Percentiles rank a stretch among this genome's conserved stretches.
phyloP scores from a whole-genome alignment of 352 stramenopile species.

The Phytopythium chamaehyphon region DNA sequence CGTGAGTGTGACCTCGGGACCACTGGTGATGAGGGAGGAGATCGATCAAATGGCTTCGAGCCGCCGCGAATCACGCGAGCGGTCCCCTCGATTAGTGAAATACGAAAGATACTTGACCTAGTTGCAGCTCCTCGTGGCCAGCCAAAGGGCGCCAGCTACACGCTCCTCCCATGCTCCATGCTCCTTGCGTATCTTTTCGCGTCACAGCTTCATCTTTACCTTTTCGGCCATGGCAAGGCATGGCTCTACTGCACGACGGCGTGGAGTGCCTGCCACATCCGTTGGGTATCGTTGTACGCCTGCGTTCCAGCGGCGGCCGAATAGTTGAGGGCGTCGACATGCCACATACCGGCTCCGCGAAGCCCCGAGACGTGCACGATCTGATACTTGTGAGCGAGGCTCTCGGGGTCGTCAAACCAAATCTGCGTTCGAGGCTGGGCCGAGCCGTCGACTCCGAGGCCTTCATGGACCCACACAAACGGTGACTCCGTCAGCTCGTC shows the following conservation, averaged over 20 bases:
- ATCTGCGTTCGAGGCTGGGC: slow-evolving; percentile 29
- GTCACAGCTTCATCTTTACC: no score
- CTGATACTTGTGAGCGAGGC: slow-evolving; percentile 50
- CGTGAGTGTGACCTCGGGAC: no score
- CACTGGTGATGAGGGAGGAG: no score
- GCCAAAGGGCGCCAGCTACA: no score
- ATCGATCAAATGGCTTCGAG: no score
- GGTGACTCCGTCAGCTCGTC: slow-evolving; percentile 51
- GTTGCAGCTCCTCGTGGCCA: no score
- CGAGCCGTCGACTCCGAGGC: slow-evolving; percentile 5
- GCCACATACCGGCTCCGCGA: slow-evolving; percentile 78
- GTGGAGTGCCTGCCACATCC: slow-evolving; percentile 57
- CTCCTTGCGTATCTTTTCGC: no score
- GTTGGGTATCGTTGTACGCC: slow-evolving; percentile 28
- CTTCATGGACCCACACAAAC: slow-evolving; percentile 29
- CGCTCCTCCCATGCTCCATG: no score
- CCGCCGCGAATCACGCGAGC: no score
- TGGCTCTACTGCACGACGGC: no score
- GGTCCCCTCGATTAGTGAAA: background rate
- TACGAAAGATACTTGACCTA: background rate
- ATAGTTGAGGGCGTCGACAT: slow-evolving; percentile 76
- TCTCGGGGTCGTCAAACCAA: slow-evolving; percentile 72
- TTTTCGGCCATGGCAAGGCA: slow-evolving; percentile 1
- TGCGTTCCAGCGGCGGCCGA: background rate
- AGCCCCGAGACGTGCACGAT: slow-evolving; percentile 46